Percentiles rank a stretch among this genome's conserved stretches.
phyloP scores from a whole-genome alignment of 208 protist species.

The Phytomonas sp. region DNA sequence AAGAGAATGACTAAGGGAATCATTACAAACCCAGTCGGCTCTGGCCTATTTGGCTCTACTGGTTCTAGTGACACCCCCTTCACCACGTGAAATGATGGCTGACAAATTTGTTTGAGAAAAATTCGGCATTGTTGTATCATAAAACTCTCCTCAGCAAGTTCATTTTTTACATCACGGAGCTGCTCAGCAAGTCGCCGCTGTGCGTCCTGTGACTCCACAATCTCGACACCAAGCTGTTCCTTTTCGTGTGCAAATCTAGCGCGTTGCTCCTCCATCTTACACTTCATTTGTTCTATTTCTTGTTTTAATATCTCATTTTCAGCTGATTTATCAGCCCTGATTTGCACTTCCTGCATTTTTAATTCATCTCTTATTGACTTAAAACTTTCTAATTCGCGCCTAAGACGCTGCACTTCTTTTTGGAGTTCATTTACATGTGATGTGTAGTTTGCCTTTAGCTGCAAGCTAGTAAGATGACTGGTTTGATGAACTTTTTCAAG shows the following conservation, averaged over 20 bases:
- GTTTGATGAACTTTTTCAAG: too few relatives aligned
- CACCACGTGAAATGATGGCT: slow-evolving; percentile 75
- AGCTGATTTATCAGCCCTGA: too few relatives aligned
- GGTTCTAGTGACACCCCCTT: slow-evolving; percentile 66
- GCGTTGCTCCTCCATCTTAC: slow-evolving; percentile 17
- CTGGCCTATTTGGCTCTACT: slow-evolving; percentile 54
- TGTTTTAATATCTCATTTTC: too few relatives aligned
- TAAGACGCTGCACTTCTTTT: too few relatives aligned
- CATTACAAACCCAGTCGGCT: slow-evolving; percentile 74
- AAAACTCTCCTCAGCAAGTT: slow-evolving; percentile 28
- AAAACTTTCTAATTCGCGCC: too few relatives aligned
- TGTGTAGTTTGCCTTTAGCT: too few relatives aligned
- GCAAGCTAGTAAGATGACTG: too few relatives aligned
- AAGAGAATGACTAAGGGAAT: slow-evolving; percentile 65
- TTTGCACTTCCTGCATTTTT: too few relatives aligned
- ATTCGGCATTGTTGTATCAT: slow-evolving; percentile 60
- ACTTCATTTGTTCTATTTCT: slow-evolving; percentile 8
- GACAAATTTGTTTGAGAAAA: slow-evolving; percentile 72
- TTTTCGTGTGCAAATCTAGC: slow-evolving; percentile 15
- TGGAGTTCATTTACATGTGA: too few relatives aligned
- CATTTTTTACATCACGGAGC: slow-evolving; percentile 12
- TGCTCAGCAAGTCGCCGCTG: slow-evolving; percentile 15
- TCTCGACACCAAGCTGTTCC: slow-evolving; percentile 27
- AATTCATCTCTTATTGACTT: too few relatives aligned
- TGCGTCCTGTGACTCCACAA: slow-evolving; percentile 15